Evolutionary conservation across 371 early-diverging fungal species (phyloP).

Genomic region (Zopfochytrium polystomum): DNA sequence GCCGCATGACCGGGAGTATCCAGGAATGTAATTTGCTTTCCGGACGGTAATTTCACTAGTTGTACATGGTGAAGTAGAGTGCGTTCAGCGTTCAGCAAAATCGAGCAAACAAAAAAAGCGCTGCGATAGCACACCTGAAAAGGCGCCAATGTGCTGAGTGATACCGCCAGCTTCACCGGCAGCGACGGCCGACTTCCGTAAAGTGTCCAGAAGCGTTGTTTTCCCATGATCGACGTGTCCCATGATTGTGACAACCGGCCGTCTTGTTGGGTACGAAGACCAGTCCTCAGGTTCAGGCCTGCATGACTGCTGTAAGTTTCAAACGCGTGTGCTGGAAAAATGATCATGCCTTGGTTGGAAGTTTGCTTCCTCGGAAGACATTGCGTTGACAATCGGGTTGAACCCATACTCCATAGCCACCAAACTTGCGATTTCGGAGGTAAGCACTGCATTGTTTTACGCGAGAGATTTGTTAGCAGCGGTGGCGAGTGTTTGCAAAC

Average conservation of each 20-base stretch:
- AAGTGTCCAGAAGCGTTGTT: slow-evolving; percentile 92
- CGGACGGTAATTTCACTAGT: slow-evolving; percentile 62
- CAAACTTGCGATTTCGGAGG: slow-evolving; percentile 77
- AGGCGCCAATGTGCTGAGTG: slow-evolving; percentile 97
- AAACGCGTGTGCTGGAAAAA: not conserved
- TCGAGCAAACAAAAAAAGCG: slow-evolving; percentile 4
- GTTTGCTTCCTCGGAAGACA: slow-evolving; percentile 51
- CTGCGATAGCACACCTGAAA: slow-evolving; percentile 59
- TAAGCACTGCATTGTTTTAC: slow-evolving; percentile 66
- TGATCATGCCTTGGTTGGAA: slow-evolving; percentile 52
- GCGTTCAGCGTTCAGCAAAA: not conserved
- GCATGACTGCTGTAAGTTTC: not conserved
- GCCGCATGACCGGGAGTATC: slow-evolving; percentile 98
- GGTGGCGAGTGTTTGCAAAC: not conserved
- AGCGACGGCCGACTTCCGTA: slow-evolving; percentile 87
- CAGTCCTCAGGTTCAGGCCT: slow-evolving; percentile 60
- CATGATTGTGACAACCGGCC: slow-evolving; percentile 96
- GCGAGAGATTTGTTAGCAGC: slow-evolving; percentile 10
- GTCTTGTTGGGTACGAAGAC: slow-evolving; percentile 66
- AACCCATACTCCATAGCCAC: slow-evolving; percentile 82
- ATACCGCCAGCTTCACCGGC: slow-evolving; percentile 96
- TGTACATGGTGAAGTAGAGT: not conserved
- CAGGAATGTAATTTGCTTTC: slow-evolving; percentile 83
- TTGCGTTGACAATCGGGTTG: slow-evolving; percentile 70
- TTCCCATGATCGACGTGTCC: slow-evolving; percentile 98